phyloP scores from a whole-genome alignment of 2,329 filamentous ascomycete species.

The Venturia aucupariae region DNA sequence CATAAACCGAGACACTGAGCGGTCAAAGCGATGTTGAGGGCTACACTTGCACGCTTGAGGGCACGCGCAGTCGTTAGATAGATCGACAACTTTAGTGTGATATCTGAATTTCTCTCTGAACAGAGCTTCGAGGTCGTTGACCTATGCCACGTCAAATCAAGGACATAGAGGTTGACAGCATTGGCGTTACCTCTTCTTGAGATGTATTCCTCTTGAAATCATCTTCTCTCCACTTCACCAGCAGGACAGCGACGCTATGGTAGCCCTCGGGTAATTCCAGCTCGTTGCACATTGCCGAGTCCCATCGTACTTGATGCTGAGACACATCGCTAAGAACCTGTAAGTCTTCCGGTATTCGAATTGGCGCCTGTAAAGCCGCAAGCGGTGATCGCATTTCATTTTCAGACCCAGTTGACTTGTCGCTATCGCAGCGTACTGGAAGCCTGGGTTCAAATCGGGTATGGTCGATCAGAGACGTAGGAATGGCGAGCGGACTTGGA shows the following conservation, averaged over 20 bases:
- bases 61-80: conserved; percentile 4
- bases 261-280: conserved; percentile 1
- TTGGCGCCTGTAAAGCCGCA: neutral
- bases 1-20: neutral
- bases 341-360: neutral
- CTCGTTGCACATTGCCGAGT: conserved; percentile 7
- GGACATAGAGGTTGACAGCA: neutral
- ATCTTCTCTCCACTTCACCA: conserved; percentile 5
- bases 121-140: neutral
- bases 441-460: neutral
- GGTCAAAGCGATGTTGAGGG: conserved; percentile 6
- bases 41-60: neutral
- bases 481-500: neutral
- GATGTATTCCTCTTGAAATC: neutral
- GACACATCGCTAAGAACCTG: neutral
- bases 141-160: neutral
- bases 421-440: neutral
- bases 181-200: neutral
- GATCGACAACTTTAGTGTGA: neutral
- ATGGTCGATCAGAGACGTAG: neutral
- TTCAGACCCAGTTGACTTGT: neutral
- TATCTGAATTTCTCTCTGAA: conserved; percentile 7
- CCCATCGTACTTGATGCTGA: conserved; percentile 8
- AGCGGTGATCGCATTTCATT: neutral
- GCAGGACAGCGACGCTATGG: neutral